These are phyloP conservation scores for Meyerozyma carpophila DNA, from an alignment of 1,139 yeast species.

Conservation along the genomic window DNA sequence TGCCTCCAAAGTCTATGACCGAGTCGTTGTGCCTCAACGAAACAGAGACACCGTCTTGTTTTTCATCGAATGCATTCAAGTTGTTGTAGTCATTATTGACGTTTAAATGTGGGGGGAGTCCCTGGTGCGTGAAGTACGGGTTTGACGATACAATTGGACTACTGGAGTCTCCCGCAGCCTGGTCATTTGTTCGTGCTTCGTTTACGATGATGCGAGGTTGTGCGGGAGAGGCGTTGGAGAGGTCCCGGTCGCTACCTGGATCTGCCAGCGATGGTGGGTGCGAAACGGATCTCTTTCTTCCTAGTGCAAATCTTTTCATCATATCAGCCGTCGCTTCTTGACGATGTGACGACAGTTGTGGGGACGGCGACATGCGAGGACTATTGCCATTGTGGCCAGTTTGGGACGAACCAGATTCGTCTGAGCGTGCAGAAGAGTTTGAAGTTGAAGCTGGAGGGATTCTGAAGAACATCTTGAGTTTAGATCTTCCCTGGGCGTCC, in stretches of 20 bases:
- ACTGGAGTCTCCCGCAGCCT: slow-evolving; percentile 6
- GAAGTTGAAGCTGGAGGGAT: slow-evolving; percentile 4
- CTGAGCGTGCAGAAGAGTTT: not conserved
- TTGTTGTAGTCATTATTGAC: slow-evolving; percentile 15
- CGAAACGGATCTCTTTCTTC: slow-evolving; percentile 23
- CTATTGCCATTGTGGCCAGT: not conserved
- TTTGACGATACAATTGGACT: slow-evolving; percentile 37
- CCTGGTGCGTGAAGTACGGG: slow-evolving; percentile 51
- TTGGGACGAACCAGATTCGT: slow-evolving; percentile 4
- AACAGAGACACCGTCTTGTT: slow-evolving; percentile 24
- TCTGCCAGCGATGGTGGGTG: slow-evolving; percentile 11
- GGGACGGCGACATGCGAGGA: not conserved
- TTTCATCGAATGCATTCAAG: slow-evolving; percentile 6
- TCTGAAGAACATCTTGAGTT: slow-evolving; percentile 11
- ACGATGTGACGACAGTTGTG: not conserved
- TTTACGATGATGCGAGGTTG: not conserved
- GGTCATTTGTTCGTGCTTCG: slow-evolving; percentile 2
- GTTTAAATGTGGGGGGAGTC: slow-evolving; percentile 46
- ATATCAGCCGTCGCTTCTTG: not conserved
- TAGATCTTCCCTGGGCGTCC: slow-evolving; percentile 10
- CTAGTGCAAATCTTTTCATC: slow-evolving; percentile 12
- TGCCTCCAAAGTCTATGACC: slow-evolving; percentile 14
- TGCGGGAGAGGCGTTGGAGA: not conserved
- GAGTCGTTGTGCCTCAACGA: slow-evolving; percentile 41
- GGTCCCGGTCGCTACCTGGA: slow-evolving; percentile 3